A percentile compares a stretch with the other conserved stretches of the same genome.
Conservation (phyloP, 1,284 basidiomycete species). For the Exsudoporus floridanus region DNA sequence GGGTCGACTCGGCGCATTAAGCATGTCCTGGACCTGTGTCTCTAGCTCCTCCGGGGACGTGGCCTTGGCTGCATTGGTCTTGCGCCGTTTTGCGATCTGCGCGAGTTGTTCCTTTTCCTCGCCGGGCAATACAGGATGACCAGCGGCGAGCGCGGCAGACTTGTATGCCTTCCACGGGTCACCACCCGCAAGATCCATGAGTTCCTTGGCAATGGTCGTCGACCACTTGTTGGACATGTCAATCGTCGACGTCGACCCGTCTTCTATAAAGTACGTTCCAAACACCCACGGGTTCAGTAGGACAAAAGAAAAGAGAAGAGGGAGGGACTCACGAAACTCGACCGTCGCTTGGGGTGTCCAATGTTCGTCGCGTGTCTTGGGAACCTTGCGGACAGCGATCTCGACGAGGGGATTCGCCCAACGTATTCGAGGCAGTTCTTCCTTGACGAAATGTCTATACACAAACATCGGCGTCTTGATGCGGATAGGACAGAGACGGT, state of each 20-base stretch:
- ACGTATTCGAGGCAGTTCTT: conserved; percentile 70
- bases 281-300: not conserved
- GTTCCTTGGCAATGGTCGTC: conserved; percentile 58
- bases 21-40: conserved; percentile 24
- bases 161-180: conserved; percentile 60
- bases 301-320: not conserved
- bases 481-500: not conserved
- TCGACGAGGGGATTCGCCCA: conserved; percentile 66
- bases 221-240: conserved; percentile 67
- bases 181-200: conserved; percentile 66
- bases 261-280: conserved; percentile 37
- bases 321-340: conserved; percentile 54
- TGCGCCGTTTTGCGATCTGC: conserved; percentile 5
- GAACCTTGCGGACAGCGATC: conserved; percentile 54
- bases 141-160: conserved; percentile 43
- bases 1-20: conserved; percentile 25
- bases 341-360: conserved; percentile 61
- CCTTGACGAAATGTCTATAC: conserved; percentile 70
- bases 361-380: conserved; percentile 50
- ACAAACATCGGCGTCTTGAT: not conserved
- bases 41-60: conserved; percentile 17
- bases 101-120: conserved; percentile 31
- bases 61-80: not conserved
- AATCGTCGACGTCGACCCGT: conserved; percentile 51
- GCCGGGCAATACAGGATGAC: conserved; percentile 48